Percentiles rank a stretch among this genome's conserved stretches.
phyloP scores from a whole-genome alignment of 331 rosid genomes.

The Rosa hybrid region DNA sequence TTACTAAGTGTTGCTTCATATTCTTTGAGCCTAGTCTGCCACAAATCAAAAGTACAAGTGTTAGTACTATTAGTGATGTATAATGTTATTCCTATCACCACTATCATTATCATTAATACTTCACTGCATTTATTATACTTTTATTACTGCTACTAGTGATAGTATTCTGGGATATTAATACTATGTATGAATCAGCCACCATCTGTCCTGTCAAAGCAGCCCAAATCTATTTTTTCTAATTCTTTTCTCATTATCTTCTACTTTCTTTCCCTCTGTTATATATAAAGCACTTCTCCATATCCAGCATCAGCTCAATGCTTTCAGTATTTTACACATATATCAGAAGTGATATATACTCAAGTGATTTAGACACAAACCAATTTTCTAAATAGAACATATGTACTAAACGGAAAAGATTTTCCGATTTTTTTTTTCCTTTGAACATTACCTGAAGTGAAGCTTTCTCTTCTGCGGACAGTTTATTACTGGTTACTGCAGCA shows the following conservation, averaged over 20 bases:
- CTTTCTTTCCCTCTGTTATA: neutral
- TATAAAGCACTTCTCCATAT: neutral
- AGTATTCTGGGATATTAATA: neutral
- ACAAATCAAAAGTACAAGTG: conserved; percentile 33
- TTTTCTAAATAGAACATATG: neutral
- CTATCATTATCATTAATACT: neutral
- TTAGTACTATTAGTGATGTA: neutral
- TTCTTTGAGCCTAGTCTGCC: conserved; percentile 78
- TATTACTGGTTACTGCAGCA: conserved; percentile 46
- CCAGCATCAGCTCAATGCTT: neutral
- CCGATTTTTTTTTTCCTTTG: neutral
- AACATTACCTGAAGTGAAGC: conserved; percentile 69
- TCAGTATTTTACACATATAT: neutral
- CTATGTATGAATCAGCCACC: neutral
- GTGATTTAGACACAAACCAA: neutral
- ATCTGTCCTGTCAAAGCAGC: neutral
- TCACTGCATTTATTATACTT: neutral
- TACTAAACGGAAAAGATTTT: neutral
- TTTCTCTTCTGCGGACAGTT: conserved; percentile 72
- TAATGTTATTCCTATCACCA: neutral
- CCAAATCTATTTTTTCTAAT: neutral
- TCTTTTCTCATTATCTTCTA: neutral
- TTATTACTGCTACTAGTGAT: neutral
- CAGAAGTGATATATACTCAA: neutral
- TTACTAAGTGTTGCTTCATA: conserved; percentile 60